A percentile compares a stretch with the other conserved stretches of the same genome.
phyloP scores from a whole-genome alignment of 73 alveolate genomes.

The Paramecium pentaurelia region DNA sequence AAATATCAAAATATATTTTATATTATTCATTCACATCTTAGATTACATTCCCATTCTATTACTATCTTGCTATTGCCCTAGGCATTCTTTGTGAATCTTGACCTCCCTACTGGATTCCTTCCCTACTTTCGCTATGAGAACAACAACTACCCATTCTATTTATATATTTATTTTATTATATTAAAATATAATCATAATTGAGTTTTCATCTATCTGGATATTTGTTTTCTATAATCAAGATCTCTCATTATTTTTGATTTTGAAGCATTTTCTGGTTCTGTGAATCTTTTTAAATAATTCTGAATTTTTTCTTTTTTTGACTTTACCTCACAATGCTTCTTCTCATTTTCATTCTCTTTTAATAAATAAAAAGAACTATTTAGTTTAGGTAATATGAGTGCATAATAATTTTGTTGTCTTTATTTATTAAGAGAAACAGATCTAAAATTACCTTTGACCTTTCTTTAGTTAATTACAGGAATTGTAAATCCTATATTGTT shows the following conservation, averaged over 20 bases:
- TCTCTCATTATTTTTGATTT: neutral
- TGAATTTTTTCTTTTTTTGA: neutral
- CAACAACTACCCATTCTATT: neutral
- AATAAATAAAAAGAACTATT: neutral
- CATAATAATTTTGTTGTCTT: neutral
- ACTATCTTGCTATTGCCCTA: neutral
- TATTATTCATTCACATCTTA: constrained; percentile 24
- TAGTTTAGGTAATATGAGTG: neutral
- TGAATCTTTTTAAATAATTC: neutral
- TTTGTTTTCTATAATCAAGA: neutral
- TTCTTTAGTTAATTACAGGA: neutral
- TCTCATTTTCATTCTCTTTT: neutral
- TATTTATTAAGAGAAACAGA: neutral
- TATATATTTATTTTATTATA: neutral
- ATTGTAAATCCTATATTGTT: neutral
- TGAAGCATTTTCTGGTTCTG: neutral
- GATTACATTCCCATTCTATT: neutral
- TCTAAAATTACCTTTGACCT: neutral
- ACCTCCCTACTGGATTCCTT: neutral
- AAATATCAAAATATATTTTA: neutral
- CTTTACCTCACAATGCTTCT: neutral
- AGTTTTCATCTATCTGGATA: neutral
- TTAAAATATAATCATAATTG: neutral
- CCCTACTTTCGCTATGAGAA: neutral
- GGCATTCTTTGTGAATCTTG: neutral